Evolutionary conservation across 768 basidiomycete species (phyloP).

Genomic region (Cystobasidium tubakii): DNA sequence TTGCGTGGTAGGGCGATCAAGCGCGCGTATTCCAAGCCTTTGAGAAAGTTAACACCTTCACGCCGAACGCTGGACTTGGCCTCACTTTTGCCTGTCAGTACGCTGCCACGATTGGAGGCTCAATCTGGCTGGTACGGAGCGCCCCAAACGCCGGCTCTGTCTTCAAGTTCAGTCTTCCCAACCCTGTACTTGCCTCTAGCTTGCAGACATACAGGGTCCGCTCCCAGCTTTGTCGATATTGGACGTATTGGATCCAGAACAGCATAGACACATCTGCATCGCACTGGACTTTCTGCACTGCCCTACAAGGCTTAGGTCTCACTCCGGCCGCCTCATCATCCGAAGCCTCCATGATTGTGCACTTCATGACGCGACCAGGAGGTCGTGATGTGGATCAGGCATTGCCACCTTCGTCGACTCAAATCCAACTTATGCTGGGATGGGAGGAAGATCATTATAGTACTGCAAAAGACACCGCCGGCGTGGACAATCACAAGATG

Average conservation of each 20-base stretch:
- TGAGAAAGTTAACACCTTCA: neutral
- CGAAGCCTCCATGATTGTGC: neutral
- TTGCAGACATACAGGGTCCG: neutral
- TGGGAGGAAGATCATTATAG: neutral
- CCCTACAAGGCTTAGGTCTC: neutral
- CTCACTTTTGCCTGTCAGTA: neutral
- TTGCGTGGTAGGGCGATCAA: neutral
- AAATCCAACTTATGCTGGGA: neutral
- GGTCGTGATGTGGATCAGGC: neutral
- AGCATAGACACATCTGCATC: neutral
- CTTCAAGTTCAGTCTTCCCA: neutral
- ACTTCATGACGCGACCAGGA: neutral
- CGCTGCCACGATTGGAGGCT: slow-evolving; percentile 5
- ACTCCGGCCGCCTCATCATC: neutral
- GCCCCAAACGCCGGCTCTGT: neutral
- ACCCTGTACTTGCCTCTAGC: neutral
- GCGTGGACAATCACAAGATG: neutral
- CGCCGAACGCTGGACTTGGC: neutral
- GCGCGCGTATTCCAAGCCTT: slow-evolving; percentile 12
- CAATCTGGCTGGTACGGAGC: neutral
- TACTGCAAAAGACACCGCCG: neutral
- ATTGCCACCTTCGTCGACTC: neutral
- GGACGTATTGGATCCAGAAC: neutral
- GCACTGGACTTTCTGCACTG: neutral
- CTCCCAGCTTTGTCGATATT: neutral